Evolutionary conservation across 2,329 filamentous ascomycete species (phyloP).

Genomic region (Colletotrichum tamarilloi): DNA sequence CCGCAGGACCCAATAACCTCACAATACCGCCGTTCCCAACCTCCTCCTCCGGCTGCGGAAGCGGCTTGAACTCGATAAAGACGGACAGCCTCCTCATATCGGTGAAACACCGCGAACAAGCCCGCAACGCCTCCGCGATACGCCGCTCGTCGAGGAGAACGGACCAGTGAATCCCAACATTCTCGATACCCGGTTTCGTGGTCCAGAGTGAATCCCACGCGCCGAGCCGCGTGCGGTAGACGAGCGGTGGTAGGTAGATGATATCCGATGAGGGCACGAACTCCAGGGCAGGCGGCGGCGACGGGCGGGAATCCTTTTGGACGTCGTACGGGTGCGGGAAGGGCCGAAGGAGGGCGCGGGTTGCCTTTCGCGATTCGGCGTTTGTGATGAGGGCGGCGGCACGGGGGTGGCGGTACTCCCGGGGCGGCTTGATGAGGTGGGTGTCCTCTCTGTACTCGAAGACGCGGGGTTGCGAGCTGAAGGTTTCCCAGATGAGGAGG

Average conservation of each 20-base stretch:
- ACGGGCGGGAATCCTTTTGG: constrained; percentile 4
- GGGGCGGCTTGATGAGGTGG: constrained; percentile 15
- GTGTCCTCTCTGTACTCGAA: constrained; percentile 30
- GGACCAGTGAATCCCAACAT: constrained; percentile 30
- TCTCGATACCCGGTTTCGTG: constrained; percentile 22
- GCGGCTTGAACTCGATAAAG: constrained; percentile 27
- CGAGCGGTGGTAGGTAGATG: constrained; percentile 27
- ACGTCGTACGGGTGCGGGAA: constrained; percentile 24
- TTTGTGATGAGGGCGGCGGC: constrained; percentile 11
- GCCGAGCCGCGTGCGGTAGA: constrained; percentile 27
- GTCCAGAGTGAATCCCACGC: constrained; percentile 31
- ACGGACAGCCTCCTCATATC: constrained; percentile 13
- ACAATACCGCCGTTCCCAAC: background rate
- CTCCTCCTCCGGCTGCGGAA: constrained; percentile 21
- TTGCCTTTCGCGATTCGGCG: constrained; percentile 18
- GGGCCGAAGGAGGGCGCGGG: constrained; percentile 3
- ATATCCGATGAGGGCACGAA: constrained; percentile 11
- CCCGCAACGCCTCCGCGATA: constrained; percentile 20
- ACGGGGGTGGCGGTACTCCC: constrained; percentile 24
- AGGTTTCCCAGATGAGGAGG: constrained; percentile 24
- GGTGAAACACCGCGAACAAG: constrained; percentile 9
- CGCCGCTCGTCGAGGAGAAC: constrained; percentile 28
- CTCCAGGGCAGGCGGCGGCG: background rate
- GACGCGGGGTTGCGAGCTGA: constrained; percentile 10
- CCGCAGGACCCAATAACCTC: constrained; percentile 2